Conservation (phyloP, 306 rosid genomes). For the Aeschynomene evenia region DNA sequence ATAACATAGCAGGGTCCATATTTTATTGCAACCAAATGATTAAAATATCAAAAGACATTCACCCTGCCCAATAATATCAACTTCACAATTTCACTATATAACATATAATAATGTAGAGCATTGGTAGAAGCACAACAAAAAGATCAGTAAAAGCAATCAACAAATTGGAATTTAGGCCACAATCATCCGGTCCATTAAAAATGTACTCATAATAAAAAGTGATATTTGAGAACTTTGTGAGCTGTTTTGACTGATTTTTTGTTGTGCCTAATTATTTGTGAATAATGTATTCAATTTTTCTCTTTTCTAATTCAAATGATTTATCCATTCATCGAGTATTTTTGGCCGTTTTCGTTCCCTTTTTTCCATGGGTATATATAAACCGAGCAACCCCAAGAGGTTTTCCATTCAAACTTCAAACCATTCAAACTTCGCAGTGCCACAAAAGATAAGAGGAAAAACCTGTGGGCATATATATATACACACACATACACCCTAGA, state of each 20-base stretch:
- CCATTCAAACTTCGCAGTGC: neutral
- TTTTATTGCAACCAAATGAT: neutral
- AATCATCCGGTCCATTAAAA: too few relatives aligned
- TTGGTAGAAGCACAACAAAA: too few relatives aligned
- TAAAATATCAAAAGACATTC: conserved; percentile 31
- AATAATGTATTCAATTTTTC: neutral
- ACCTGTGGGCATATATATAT: neutral
- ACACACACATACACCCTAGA: too few relatives aligned
- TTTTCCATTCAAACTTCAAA: conserved; percentile 5
- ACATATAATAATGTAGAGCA: too few relatives aligned
- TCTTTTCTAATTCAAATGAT: conserved; percentile 1
- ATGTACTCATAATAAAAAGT: too few relatives aligned
- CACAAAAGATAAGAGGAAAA: neutral
- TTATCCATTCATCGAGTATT: neutral
- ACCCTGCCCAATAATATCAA: conserved; percentile 32
- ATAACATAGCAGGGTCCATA: neutral
- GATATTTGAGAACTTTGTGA: too few relatives aligned
- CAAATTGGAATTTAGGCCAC: too few relatives aligned
- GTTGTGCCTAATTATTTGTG: too few relatives aligned
- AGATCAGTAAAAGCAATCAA: too few relatives aligned
- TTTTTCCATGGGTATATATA: conserved; percentile 22
- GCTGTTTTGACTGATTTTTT: too few relatives aligned
- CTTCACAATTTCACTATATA: neutral
- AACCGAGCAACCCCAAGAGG: neutral
- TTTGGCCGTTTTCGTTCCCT: neutral